Conservation (phyloP, 164 flowering plant genomes). For the Berberis vulgaris region DNA sequence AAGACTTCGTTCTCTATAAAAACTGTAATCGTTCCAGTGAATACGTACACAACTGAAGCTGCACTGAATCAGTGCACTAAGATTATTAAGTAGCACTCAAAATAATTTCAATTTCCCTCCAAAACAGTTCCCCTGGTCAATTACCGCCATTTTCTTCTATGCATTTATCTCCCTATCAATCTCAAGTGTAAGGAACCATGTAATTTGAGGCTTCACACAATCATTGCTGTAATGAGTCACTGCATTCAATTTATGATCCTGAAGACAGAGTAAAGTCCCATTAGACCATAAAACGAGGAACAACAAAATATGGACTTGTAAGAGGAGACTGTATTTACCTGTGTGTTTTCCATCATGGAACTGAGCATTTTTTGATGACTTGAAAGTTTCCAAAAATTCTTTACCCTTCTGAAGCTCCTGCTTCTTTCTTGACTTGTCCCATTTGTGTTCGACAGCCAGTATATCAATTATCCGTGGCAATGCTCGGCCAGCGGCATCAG, state of each 20-base stretch:
- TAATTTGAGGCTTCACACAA: too few species aligned
- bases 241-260: conserved; percentile 2
- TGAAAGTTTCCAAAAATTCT: conserved; percentile 76
- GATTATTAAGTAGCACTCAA: too few species aligned
- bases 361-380: conserved; percentile 87
- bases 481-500: conserved; percentile 85
- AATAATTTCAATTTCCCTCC: too few species aligned
- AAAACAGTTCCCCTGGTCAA: too few species aligned
- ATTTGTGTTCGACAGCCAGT: conserved; percentile 69
- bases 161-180: not conserved
- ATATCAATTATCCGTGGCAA: conserved; percentile 76
- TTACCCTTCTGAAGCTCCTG: conserved; percentile 51
- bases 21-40: too few species aligned
- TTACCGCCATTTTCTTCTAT: too few species aligned
- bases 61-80: too few species aligned
- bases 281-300: not conserved
- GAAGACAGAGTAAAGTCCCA: not conserved
- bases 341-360: conserved; percentile 86
- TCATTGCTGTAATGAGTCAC: not conserved
- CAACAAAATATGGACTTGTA: not conserved
- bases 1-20: too few species aligned
- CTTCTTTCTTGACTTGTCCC: conserved; percentile 71
- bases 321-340: conserved; percentile 6
- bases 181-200: conserved; percentile 1
- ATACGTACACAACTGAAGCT: too few species aligned